phyloP scores from a whole-genome alignment of 257 asterid genomes.

The Nicotiana sylvestris region DNA sequence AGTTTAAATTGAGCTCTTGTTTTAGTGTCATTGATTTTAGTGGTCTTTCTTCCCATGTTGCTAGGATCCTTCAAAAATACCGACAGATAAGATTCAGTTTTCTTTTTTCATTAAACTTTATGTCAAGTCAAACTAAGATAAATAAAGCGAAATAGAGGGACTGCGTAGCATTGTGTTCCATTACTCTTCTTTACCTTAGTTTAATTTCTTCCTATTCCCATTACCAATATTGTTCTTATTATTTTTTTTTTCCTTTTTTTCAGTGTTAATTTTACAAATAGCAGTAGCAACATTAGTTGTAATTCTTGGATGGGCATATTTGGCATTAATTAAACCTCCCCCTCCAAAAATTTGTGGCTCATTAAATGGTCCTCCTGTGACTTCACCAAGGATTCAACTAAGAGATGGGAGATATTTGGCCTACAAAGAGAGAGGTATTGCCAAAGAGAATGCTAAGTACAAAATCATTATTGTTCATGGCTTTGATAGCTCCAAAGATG shows the following conservation, averaged over 20 bases:
- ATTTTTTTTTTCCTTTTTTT: neutral
- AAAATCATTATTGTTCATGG: slow-evolving; percentile 61
- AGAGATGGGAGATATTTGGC: slow-evolving; percentile 73
- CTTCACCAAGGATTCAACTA: slow-evolving; percentile 58
- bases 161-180: neutral
- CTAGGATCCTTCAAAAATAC: neutral
- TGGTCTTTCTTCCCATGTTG: neutral
- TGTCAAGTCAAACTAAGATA: too few species aligned
- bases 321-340: slow-evolving; percentile 47
- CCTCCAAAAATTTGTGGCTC: slow-evolving; percentile 63
- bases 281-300: slow-evolving; percentile 38
- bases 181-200: neutral
- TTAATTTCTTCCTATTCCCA: neutral
- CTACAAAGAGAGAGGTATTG: slow-evolving; percentile 59
- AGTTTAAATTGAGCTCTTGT: neutral
- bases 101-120: too few species aligned
- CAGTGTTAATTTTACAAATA: slow-evolving; percentile 47
- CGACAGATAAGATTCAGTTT: neutral
- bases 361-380: slow-evolving; percentile 66
- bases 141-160: too few species aligned
- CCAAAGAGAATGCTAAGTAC: slow-evolving; percentile 54
- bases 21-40: neutral
- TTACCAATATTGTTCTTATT: too few species aligned
- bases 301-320: slow-evolving; percentile 48
- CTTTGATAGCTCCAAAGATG: slow-evolving; percentile 57